Evolutionary conservation across 306 rosid genomes (phyloP), one percentile per base, ranked within the genome.

Genomic region (Neltuma alba): DNA sequence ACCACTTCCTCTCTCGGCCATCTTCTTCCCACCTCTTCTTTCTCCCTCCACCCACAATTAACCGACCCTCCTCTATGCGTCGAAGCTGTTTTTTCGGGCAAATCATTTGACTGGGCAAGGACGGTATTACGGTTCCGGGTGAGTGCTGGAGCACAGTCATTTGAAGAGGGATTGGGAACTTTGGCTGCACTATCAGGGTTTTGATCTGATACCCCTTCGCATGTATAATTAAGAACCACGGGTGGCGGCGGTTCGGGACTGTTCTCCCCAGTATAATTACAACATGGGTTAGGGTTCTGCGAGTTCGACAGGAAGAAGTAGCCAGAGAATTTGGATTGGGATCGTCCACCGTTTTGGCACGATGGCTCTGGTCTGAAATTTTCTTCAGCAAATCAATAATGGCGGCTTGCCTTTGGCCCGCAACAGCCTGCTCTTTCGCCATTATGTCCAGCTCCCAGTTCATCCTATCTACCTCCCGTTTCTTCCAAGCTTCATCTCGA

Each of bases 1-100:
- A 90, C 38, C 14, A 94, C 98, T 82, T 94, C 97, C 64, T 94
- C 98, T 65, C 87, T 88, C 6, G 97, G 98, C 98, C 98, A 94
- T 45, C 98, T 79, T 78, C 91, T 94, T 66, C 94, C 96, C 30
- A 84, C 72, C 70, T 86, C 90, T 1, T 87, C 92, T 25, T 67
- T 74, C 57, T 83, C 82, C 9, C 5, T 54, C 30, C 13, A 2
- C 3, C 0, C 3, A 7, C 11, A 52, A 21, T 50, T 41, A 10
- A 9, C 14, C 10, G 45, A 41, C 45, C 14, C 45, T 3, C 45
- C 45, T 41, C 10, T 50, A n/a, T 50, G 25, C 60, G 12, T 52
- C 27, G 27, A 7, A 52, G 3, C 60, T 7, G 60, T 20, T 7
- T 52, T 20, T 9, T 2, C 12, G 3, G 60, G 58, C 23, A 7